Evolutionary conservation across 2,329 filamentous ascomycete species (phyloP).

Genomic region (Orbilia javanica): DNA sequence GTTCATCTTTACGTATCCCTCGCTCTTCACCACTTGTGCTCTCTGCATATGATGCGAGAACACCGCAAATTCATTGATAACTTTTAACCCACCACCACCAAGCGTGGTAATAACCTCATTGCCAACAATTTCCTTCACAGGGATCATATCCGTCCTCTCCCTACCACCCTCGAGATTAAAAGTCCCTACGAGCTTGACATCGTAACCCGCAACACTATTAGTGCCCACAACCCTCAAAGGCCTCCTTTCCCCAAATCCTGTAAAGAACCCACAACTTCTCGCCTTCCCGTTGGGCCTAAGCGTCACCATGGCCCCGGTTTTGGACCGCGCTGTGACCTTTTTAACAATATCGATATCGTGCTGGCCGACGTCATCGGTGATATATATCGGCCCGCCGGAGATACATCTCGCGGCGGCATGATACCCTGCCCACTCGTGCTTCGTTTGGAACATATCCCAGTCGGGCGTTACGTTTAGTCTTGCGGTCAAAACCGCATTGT

Average conservation of each 20-base stretch:
- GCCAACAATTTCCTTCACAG: slow-evolving; percentile 28
- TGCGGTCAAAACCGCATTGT: slow-evolving; percentile 84
- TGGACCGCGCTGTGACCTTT: slow-evolving; percentile 76
- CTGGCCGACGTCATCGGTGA: slow-evolving; percentile 87
- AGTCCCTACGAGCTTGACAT: slow-evolving; percentile 34
- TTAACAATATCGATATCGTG: slow-evolving; percentile 81
- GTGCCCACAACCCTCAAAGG: slow-evolving; percentile 17
- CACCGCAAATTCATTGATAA: slow-evolving; percentile 20
- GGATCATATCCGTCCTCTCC: slow-evolving; percentile 47
- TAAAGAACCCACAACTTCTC: slow-evolving; percentile 40
- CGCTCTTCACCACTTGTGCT: slow-evolving; percentile 15
- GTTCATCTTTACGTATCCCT: slow-evolving; percentile 32
- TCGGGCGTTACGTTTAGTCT: slow-evolving; percentile 84
- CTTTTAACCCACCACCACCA: background rate
- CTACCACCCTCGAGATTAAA: slow-evolving; percentile 42
- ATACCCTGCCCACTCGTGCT: slow-evolving; percentile 77
- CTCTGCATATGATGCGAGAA: slow-evolving; percentile 33
- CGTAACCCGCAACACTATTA: slow-evolving; percentile 24
- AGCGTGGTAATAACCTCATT: background rate
- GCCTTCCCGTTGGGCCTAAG: slow-evolving; percentile 13
- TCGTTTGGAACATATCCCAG: slow-evolving; percentile 81
- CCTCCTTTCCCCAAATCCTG: slow-evolving; percentile 17
- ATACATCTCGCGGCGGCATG: slow-evolving; percentile 92
- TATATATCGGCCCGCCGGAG: slow-evolving; percentile 91
- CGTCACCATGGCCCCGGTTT: slow-evolving; percentile 9